Evolutionary conservation across 352 stramenopile genomes (phyloP).

Genomic region (Globisporangium splendens): DNA sequence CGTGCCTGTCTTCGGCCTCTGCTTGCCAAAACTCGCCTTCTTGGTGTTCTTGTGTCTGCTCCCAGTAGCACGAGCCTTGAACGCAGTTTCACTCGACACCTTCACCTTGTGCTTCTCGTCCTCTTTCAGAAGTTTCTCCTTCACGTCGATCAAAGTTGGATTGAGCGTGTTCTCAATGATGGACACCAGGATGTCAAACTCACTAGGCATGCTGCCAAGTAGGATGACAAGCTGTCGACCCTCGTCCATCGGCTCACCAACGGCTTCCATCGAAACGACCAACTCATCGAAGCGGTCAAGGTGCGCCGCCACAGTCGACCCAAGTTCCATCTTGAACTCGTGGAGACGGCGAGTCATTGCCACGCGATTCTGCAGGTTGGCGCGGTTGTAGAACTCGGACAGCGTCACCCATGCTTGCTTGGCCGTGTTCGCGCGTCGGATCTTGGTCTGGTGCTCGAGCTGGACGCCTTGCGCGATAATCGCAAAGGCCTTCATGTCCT

Average conservation of each 20-base stretch:
- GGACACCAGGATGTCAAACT: constrained; percentile 13
- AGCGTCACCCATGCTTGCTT: constrained; percentile 5
- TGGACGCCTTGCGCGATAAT: constrained; percentile 11
- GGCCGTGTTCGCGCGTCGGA: neutral
- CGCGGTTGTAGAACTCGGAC: neutral
- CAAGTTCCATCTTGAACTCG: constrained; percentile 1
- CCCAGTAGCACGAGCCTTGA: constrained; percentile 1
- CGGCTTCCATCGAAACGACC: constrained; percentile 3
- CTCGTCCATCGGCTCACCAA: constrained; percentile 11
- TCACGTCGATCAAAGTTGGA: constrained; percentile 14
- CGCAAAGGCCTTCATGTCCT: constrained; percentile 14
- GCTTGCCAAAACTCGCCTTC: too few relatives aligned
- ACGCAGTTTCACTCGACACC: constrained; percentile 1
- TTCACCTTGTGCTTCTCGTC: constrained; percentile 12
- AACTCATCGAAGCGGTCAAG: constrained; percentile 10
- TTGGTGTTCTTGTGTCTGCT: neutral
- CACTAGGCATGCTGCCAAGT: constrained; percentile 2
- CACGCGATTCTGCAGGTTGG: constrained; percentile 3
- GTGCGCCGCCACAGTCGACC: neutral
- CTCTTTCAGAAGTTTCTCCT: constrained; percentile 25
- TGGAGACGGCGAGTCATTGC: constrained; percentile 1
- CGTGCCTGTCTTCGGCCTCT: neutral
- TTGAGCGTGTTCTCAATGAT: constrained; percentile 19
- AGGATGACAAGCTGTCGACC: constrained; percentile 10
- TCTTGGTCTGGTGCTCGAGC: constrained; percentile 11